These are phyloP conservation scores for Acrocalymma vagum DNA, from an alignment of 2,329 filamentous ascomycete genomes.

Conservation along the genomic window DNA sequence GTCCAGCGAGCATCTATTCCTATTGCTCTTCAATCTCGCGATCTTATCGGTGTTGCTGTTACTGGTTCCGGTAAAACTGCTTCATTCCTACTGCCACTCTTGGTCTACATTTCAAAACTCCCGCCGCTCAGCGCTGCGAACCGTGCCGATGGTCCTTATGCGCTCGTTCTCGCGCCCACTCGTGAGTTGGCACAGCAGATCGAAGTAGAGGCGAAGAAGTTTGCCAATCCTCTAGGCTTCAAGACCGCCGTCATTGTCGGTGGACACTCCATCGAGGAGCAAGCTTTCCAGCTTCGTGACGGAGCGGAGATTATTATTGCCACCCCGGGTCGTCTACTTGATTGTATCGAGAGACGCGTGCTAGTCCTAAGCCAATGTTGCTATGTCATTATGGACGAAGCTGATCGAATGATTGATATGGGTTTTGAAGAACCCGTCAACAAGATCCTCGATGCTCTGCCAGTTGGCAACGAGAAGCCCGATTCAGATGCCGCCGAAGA, in stretches of 20 bases:
- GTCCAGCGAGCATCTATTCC: slow-evolving; percentile 96
- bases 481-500: slow-evolving; percentile 93
- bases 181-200: slow-evolving; percentile 98
- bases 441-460: slow-evolving; percentile 94
- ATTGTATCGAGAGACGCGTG: slow-evolving; percentile 93
- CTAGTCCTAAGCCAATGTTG: slow-evolving; percentile 95
- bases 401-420: slow-evolving; percentile 98
- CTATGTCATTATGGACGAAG: slow-evolving; percentile 99
- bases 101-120: slow-evolving; percentile 93
- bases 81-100: slow-evolving; percentile 87
- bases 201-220: slow-evolving; percentile 91
- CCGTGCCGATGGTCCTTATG: slow-evolving; percentile 95
- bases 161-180: slow-evolving; percentile 95
- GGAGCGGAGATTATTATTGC: slow-evolving; percentile 98
- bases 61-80: slow-evolving; percentile 99
- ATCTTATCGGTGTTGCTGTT: slow-evolving; percentile 97
- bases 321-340: slow-evolving; percentile 95
- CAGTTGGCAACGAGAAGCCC: slow-evolving; percentile 92
- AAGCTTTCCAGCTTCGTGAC: slow-evolving; percentile 87
- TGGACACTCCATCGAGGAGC: slow-evolving; percentile 93
- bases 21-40: slow-evolving; percentile 88
- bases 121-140: slow-evolving; percentile 84
- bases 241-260: slow-evolving; percentile 97
- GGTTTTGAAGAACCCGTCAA: slow-evolving; percentile 98
- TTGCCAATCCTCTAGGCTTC: slow-evolving; percentile 89